Percentiles rank a stretch among this genome's conserved stretches.
These are phyloP conservation scores for Narthecium ossifragum DNA, from an alignment of 106 monocot genomes.

Conservation along the genomic window DNA sequence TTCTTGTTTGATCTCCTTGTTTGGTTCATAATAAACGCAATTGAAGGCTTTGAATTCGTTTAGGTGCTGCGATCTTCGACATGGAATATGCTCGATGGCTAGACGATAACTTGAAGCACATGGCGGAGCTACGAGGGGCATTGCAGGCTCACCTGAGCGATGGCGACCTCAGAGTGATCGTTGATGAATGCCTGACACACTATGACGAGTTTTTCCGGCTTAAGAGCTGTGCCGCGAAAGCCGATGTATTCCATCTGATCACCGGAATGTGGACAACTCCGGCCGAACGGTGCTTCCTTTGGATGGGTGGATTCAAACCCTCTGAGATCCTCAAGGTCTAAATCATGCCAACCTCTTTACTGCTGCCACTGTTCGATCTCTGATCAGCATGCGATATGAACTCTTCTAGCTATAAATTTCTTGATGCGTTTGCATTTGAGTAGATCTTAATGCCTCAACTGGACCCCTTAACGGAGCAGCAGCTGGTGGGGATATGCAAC, in stretches of 20 bases:
- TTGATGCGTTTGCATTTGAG: not conserved
- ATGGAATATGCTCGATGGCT: slow-evolving; percentile 88
- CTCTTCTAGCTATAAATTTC: not conserved
- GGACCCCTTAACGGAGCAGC: slow-evolving; percentile 90
- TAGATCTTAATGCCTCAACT: slow-evolving; percentile 74
- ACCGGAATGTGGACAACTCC: slow-evolving; percentile 86
- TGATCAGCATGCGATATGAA: not conserved
- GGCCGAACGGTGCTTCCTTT: slow-evolving; percentile 88
- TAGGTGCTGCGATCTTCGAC: slow-evolving; percentile 68
- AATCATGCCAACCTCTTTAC: too few relatives aligned
- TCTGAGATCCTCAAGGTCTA: slow-evolving; percentile 87
- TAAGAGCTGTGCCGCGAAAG: slow-evolving; percentile 44
- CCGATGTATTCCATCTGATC: slow-evolving; percentile 88
- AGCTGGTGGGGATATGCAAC: slow-evolving; percentile 62
- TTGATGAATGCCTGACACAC: slow-evolving; percentile 64
- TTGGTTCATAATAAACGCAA: not conserved
- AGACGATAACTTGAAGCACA: slow-evolving; percentile 58
- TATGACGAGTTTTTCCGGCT: slow-evolving; percentile 73
- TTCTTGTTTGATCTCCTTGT: not conserved
- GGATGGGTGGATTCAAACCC: slow-evolving; percentile 94
- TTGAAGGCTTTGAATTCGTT: not conserved
- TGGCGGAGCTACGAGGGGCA: slow-evolving; percentile 58
- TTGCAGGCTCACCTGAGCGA: slow-evolving; percentile 63
- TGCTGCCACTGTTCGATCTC: not conserved
- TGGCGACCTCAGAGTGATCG: slow-evolving; percentile 50